Evolutionary conservation across 805 yeast species (phyloP).

Genomic region (Teunomyces stri): DNA sequence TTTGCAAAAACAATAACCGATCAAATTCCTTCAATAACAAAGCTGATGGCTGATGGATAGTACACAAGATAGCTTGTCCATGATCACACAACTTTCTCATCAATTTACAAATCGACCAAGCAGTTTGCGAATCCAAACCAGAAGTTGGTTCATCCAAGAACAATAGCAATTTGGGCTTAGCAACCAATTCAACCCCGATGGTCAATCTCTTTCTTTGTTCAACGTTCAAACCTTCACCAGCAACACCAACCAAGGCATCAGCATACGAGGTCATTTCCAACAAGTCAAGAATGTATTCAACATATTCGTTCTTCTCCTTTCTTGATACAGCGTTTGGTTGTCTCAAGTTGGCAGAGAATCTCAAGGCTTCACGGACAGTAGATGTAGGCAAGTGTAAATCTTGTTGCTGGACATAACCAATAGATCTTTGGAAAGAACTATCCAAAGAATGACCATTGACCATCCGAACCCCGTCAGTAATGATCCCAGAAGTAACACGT

Average conservation of each 20-base stretch:
- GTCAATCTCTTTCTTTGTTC: slow-evolving; percentile 42
- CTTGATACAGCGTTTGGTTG: slow-evolving; percentile 21
- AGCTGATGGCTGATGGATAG: slow-evolving; percentile 87
- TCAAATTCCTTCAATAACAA: slow-evolving; percentile 75
- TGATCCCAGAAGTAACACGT: slow-evolving; percentile 20
- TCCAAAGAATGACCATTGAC: slow-evolving; percentile 25
- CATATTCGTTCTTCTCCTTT: slow-evolving; percentile 23
- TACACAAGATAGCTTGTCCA: slow-evolving; percentile 45
- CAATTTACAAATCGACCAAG: slow-evolving; percentile 42
- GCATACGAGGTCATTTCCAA: slow-evolving; percentile 26
- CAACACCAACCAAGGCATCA: slow-evolving; percentile 32
- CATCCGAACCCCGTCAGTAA: slow-evolving; percentile 37
- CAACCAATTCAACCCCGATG: slow-evolving; percentile 42
- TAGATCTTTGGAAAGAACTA: slow-evolving; percentile 29
- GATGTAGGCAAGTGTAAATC: slow-evolving; percentile 32
- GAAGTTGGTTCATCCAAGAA: slow-evolving; percentile 45
- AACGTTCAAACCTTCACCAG: slow-evolving; percentile 39
- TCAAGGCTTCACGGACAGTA: slow-evolving; percentile 29
- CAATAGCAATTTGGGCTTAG: slow-evolving; percentile 37
- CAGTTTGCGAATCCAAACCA: slow-evolving; percentile 44
- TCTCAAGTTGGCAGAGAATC: slow-evolving; percentile 26
- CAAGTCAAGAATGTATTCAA: slow-evolving; percentile 23
- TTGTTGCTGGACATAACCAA: slow-evolving; percentile 35
- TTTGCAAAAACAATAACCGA: slow-evolving; percentile 54
- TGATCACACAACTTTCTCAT: slow-evolving; percentile 40